Base-by-base conservation (phyloP, 2,329 filamentous ascomycete genomes). In the Ophioceras dolichostomum region DNA sequence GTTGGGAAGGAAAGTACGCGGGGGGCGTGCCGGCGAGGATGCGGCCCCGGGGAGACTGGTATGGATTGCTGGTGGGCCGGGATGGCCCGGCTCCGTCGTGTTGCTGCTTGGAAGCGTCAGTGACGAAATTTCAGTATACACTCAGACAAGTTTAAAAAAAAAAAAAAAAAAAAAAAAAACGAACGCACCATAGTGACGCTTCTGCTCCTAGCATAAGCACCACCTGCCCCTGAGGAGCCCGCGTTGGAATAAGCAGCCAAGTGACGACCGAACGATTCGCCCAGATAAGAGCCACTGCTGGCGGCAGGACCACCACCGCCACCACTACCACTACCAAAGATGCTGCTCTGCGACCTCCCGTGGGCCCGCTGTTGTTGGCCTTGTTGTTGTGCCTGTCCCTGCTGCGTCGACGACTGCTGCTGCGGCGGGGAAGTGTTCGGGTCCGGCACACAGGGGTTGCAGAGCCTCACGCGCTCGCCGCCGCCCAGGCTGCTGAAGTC, bases 401-500 rank as follows among this genome's bases (percentile, higher is more conserved):
- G 22, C 22, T 51, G 50, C 12, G 27, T 39, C 19, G 50, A 45
- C 13, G 57, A 52, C 19, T 62, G 61, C 17, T 61, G 57, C 39
- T 64, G 62, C 6, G 71, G 71, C 20, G 72, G 73, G 16, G 69
- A 63, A 7, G 63, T 74, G 48, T 76, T 76, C 5, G 73, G 73
- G 42, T 76, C 73, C 10, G 72, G 73, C 7, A 77, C 73, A 44
- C 73, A 77, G 1, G 73, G 73, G 46, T 76, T 76, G 54, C 73
- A 77, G 10, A 77, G 64, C 36, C 73, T 60, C 34, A 76, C 73
- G 31, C 68, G 61, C 47, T 75, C 71, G 19, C 73, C 73, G 13
- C 73, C 72, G 4, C 65, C 61, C 18, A 69, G 55, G 22, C 53
- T 61, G 44, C 56, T 64, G 49, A 61, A 59, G 44, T 66, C 64